These are phyloP conservation scores for Akanthomyces uredinophilus DNA, from an alignment of 2,329 filamentous ascomycete species.

Conservation along the genomic window DNA sequence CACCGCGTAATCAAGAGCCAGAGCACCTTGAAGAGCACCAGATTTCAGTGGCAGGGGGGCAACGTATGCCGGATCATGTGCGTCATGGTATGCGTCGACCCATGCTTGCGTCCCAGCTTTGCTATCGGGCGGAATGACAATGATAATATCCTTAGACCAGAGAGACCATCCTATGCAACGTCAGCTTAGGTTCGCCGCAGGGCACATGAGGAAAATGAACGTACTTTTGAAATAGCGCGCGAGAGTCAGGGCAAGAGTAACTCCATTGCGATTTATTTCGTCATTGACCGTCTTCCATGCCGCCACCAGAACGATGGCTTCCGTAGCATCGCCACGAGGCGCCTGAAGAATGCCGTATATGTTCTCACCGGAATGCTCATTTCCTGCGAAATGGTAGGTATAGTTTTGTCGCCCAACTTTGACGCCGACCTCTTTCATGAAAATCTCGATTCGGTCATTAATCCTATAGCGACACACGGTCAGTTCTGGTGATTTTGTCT, in stretches of 20 bases:
- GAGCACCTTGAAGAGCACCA: conserved; percentile 83
- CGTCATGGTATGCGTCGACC: conserved; percentile 96
- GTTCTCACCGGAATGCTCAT: conserved; percentile 75
- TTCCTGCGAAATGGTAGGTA: conserved; percentile 73
- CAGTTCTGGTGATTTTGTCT: neutral
- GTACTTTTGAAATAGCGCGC: conserved; percentile 88
- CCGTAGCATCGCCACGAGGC: conserved; percentile 90
- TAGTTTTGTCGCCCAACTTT: conserved; percentile 88
- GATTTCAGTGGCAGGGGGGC: conserved; percentile 81
- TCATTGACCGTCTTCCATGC: conserved; percentile 80
- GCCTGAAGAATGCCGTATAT: conserved; percentile 91
- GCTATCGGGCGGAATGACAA: conserved; percentile 84
- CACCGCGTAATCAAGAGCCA: conserved; percentile 90
- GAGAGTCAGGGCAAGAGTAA: conserved; percentile 79
- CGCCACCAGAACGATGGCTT: conserved; percentile 88
- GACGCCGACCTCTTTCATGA: conserved; percentile 73
- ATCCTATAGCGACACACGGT: conserved; percentile 35
- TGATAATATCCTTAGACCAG: conserved; percentile 98
- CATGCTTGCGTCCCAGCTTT: conserved; percentile 88
- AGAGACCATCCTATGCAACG: conserved; percentile 70
- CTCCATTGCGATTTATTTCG: conserved; percentile 77
- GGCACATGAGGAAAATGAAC: conserved; percentile 18
- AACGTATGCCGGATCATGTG: conserved; percentile 66
- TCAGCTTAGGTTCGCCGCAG: neutral
- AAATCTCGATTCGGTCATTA: conserved; percentile 67